These are phyloP conservation scores for Diddensiella caesifluorescens DNA, from an alignment of 805 yeast species.

Conservation along the genomic window DNA sequence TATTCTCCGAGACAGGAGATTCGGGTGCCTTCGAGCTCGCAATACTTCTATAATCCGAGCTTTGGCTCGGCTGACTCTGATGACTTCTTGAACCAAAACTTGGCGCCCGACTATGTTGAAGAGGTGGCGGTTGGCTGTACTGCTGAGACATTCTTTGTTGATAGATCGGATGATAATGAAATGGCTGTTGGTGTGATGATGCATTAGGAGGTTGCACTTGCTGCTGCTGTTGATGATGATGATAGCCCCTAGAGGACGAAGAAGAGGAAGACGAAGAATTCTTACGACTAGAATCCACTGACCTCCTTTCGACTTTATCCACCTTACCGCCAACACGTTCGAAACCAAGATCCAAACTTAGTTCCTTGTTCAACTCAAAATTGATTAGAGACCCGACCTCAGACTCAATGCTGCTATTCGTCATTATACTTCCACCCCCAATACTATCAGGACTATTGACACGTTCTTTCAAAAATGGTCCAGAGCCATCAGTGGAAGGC, in stretches of 20 bases:
- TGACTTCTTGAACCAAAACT: constrained; percentile 14
- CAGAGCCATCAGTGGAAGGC: constrained; percentile 8
- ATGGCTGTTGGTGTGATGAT: constrained; percentile 9
- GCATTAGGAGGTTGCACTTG: too few species aligned
- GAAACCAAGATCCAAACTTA: constrained; percentile 12
- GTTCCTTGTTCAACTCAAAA: constrained; percentile 2
- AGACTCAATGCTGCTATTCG: not conserved
- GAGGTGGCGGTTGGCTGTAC: constrained; percentile 14
- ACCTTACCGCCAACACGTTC: constrained; percentile 10
- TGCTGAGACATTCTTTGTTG: constrained; percentile 17
- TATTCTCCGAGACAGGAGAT: constrained; percentile 2
- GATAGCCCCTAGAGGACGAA: constrained; percentile 1
- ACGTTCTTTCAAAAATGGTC: constrained; percentile 2
- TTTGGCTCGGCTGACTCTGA: constrained; percentile 2
- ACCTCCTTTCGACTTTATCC: not conserved
- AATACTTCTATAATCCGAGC: constrained; percentile 1
- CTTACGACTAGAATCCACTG: not conserved
- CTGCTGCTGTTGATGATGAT: constrained; percentile 11
- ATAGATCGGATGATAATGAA: constrained; percentile 19
- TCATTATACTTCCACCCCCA: constrained; percentile 3
- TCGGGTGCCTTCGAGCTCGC: constrained; percentile 1
- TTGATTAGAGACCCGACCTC: constrained; percentile 3
- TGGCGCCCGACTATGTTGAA: constrained; percentile 14
- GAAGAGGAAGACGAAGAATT: not conserved
- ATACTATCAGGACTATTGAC: not conserved